Percentiles rank a stretch among this genome's conserved stretches.
Conservation (phyloP, 305 asterid species). For the Solanum hybrid region DNA sequence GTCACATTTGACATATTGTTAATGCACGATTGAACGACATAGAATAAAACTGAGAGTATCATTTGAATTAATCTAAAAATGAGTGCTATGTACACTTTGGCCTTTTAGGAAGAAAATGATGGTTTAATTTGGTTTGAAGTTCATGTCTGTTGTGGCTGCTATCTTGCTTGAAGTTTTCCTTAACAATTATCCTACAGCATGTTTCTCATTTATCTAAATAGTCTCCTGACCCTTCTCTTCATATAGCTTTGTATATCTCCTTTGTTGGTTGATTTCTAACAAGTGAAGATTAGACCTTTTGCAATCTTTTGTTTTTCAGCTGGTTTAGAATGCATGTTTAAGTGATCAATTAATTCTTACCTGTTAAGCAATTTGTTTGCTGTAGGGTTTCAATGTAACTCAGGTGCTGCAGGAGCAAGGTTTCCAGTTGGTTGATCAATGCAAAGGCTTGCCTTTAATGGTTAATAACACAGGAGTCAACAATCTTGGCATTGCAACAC, state of each 20-base stretch:
- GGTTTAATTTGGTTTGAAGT: neutral
- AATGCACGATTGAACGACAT: neutral
- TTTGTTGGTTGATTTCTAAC: neutral
- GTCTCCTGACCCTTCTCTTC: neutral
- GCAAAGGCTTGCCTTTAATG: constrained; percentile 43
- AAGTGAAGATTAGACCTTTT: neutral
- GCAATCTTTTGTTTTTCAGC: neutral
- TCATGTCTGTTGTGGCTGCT: neutral
- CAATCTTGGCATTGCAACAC: constrained; percentile 41
- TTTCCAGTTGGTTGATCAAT: constrained; percentile 51
- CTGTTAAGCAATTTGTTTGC: constrained; percentile 2
- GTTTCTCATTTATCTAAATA: neutral
- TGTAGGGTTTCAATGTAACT: constrained; percentile 45
- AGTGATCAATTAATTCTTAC: neutral
- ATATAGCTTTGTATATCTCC: neutral
- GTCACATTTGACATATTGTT: neutral
- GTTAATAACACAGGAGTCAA: constrained; percentile 37
- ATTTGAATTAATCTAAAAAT: neutral
- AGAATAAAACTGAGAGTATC: neutral
- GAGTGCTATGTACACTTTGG: neutral
- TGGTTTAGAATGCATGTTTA: neutral
- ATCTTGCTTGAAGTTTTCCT: neutral
- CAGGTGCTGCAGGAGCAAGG: constrained; percentile 50
- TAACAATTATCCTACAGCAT: neutral
- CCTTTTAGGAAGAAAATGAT: neutral